A percentile compares a stretch with the other conserved stretches of the same genome.
Conservation (phyloP, 108 stramenopile species). For the Aurantiochytrium sp. region DNA sequence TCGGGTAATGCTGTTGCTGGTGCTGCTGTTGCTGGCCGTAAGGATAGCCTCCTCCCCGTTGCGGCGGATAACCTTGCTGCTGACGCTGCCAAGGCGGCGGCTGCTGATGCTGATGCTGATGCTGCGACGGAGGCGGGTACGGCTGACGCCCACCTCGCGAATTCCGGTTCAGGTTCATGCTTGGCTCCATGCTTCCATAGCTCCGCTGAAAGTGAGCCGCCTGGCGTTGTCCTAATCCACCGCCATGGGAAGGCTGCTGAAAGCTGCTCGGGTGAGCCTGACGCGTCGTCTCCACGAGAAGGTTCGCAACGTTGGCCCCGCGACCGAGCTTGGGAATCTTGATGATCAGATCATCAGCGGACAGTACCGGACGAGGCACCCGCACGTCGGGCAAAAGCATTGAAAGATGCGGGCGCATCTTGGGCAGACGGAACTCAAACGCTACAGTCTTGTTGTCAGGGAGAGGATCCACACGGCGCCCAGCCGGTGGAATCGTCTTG, state of each 20-base stretch:
- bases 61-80: not conserved
- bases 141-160: too few species aligned
- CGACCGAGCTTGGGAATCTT: not conserved
- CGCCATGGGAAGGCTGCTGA: not conserved
- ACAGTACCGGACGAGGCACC: not conserved
- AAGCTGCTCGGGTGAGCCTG: not conserved
- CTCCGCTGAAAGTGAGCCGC: not conserved
- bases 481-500: not conserved
- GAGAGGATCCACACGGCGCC: not conserved
- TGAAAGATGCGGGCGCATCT: not conserved
- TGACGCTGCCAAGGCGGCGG: not conserved
- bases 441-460: not conserved
- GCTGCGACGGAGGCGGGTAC: too few species aligned
- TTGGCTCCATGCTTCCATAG: not conserved
- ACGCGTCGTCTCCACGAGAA: not conserved
- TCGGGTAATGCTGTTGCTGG: not conserved
- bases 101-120: not conserved
- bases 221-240: not conserved
- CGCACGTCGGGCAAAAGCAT: not conserved
- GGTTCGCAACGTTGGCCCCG: not conserved
- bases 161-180: not conserved
- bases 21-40: too few species aligned
- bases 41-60: too few species aligned
- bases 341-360: not conserved
- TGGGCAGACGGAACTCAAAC: not conserved